These are phyloP conservation scores for Ascochyta viciae-villosae DNA, from an alignment of 2,329 filamentous ascomycete species.

Conservation along the genomic window DNA sequence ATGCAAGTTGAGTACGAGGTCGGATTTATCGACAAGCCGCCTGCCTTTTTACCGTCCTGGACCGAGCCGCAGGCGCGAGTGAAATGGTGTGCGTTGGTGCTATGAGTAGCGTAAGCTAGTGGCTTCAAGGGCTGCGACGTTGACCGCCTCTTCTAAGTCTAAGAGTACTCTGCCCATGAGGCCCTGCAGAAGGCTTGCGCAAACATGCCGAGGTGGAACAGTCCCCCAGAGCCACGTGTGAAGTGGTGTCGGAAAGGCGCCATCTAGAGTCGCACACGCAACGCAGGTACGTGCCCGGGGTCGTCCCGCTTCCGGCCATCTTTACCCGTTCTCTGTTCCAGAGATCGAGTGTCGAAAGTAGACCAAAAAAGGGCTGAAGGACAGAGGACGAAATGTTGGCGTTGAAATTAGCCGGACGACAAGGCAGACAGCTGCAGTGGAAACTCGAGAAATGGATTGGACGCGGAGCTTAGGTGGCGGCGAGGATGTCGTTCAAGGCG, in stretches of 20 bases:
- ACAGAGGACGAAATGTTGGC: background rate
- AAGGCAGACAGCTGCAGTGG: background rate
- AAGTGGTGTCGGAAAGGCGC: background rate
- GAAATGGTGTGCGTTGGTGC: constrained; percentile 4
- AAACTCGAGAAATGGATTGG: background rate
- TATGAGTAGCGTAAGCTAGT: constrained; percentile 8
- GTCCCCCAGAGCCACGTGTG: constrained; percentile 7
- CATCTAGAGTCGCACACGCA: background rate
- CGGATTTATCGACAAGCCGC: constrained; percentile 6
- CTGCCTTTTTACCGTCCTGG: constrained; percentile 14
- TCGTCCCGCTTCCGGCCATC: background rate
- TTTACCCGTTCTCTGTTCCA: background rate
- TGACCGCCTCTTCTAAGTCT: constrained; percentile 13
- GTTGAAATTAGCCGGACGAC: background rate
- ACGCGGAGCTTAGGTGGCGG: background rate
- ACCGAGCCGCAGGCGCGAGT: constrained; percentile 16
- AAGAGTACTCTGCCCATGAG: background rate
- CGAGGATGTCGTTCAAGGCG: background rate
- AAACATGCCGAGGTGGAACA: constrained; percentile 3
- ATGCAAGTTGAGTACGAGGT: constrained; percentile 10
- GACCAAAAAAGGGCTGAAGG: background rate
- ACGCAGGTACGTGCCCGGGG: constrained; percentile 9
- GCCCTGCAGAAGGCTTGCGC: constrained; percentile 4
- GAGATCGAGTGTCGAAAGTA: background rate
- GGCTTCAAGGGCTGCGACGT: constrained; percentile 1